Evolutionary conservation across 1,284 basidiomycete species (phyloP), one percentile per base, ranked within the genome.

Genomic region (Microbotryum saponariae): DNA sequence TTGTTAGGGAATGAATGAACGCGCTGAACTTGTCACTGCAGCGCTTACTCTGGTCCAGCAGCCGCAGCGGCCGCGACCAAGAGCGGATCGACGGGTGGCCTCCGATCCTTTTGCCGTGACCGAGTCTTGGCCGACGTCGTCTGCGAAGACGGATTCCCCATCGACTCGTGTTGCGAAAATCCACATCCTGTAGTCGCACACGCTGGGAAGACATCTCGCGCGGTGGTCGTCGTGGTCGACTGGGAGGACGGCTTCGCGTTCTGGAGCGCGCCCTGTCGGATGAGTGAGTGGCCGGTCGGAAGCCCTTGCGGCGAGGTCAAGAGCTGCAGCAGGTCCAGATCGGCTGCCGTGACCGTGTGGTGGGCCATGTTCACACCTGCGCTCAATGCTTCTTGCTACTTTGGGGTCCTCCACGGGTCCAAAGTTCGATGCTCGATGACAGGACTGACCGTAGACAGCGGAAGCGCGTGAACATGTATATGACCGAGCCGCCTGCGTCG

Each of bases 31-130:
- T 16, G 6, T 44, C 23, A 42, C n/a, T 27, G 10, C 27, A 27
- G 2, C 9, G 64, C 70, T 53, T 50, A 74, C 73, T 72, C 62
- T 14, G 73, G 71, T 4, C 71, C 70, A 6, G 61, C 56, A 25
- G 64, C 59, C 3, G 68, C 63, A 6, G 73, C 73, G 0, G 72
- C 71, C 23, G 71, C 71, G 14, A 74, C 51, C 58, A 74, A 65
- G 31, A 73, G 58, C 4, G 71, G 69, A 49, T 73, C 73, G 3
- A 72, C 56, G 7, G 67, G 67, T 5, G 70, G 69, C 52, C 69
- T 58, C 4, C 71, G 49, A 23, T 61, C 61, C 2, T 54, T 27
- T 9, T 53, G 42, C 46, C 46, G 51, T 42, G 33, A 51, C 9
- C 44, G 37, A 42, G 37, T 16, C 56, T 31, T 45, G n/a, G 54